These are phyloP conservation scores for Fusarium nodosum DNA, from an alignment of 2,329 filamentous ascomycete genomes.

Conservation along the genomic window DNA sequence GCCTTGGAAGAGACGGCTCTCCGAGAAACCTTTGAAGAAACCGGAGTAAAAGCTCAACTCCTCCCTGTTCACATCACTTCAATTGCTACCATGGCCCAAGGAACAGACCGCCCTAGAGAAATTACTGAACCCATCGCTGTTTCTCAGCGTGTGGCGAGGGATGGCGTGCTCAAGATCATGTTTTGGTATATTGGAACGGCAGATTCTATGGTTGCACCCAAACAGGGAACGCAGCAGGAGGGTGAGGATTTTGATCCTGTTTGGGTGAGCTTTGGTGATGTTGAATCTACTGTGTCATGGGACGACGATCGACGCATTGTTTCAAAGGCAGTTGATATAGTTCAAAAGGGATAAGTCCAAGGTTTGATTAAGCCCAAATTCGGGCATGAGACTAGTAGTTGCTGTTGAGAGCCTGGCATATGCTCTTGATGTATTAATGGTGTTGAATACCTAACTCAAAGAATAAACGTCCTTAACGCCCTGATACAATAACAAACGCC, in stretches of 20 bases:
- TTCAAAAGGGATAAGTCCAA: too few species aligned
- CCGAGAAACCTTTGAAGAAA: slow-evolving; percentile 25
- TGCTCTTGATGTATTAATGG: slow-evolving; percentile 15
- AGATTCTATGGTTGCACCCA: slow-evolving; percentile 8
- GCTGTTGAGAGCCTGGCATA: slow-evolving; percentile 33
- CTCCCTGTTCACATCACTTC: slow-evolving; percentile 4
- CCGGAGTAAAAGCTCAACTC: slow-evolving; percentile 1
- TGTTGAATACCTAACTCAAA: slow-evolving; percentile 19
- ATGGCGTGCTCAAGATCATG: slow-evolving; percentile 9
- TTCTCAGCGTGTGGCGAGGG: slow-evolving; percentile 2
- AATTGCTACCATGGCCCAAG: not conserved
- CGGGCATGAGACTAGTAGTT: not conserved
- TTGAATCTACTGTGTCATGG: not conserved
- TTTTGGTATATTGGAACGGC: slow-evolving; percentile 24
- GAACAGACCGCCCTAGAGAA: not conserved
- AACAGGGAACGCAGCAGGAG: slow-evolving; percentile 20
- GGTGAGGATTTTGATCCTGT: slow-evolving; percentile 19
- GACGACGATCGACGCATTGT: slow-evolving; percentile 4
- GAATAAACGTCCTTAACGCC: not conserved
- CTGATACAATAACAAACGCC: not conserved
- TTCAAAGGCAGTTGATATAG: not conserved
- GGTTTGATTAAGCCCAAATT: too few species aligned
- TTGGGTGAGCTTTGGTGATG: slow-evolving; percentile 1
- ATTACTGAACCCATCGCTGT: slow-evolving; percentile 17
- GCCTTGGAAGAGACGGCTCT: slow-evolving; percentile 5